A percentile compares a stretch with the other conserved stretches of the same genome.
Conservation (phyloP, 495 filamentous ascomycete species). For the Glutinoglossum americanum region DNA sequence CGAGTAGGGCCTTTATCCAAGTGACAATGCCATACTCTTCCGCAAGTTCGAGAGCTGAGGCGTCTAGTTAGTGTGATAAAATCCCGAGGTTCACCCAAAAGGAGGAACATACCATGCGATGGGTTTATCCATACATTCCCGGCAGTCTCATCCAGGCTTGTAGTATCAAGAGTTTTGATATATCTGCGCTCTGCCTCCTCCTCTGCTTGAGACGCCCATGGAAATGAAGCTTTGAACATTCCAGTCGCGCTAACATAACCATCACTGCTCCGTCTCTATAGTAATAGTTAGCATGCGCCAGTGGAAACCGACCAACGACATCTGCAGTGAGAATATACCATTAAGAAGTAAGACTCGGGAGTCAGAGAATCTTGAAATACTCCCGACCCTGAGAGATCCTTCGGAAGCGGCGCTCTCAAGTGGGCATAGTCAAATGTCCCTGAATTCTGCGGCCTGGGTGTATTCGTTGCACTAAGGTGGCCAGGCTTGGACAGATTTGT, state of each 20-base stretch:
- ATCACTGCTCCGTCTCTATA: conserved; percentile 70
- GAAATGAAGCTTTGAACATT: conserved; percentile 99
- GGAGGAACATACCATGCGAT: conserved; percentile 35
- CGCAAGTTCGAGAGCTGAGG: conserved; percentile 54
- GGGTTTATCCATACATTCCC: conserved; percentile 94
- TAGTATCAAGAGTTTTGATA: conserved; percentile 52
- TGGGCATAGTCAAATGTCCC: conserved; percentile 91
- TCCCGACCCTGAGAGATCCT: conserved; percentile 64
- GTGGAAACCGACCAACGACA: not conserved
- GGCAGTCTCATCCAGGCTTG: conserved; percentile 77
- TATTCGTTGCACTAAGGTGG: conserved; percentile 39
- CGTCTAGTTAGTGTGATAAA: not conserved
- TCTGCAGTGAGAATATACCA: conserved; percentile 33
- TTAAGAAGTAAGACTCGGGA: conserved; percentile 86
- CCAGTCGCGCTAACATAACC: conserved; percentile 89
- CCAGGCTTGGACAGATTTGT: conserved; percentile 64
- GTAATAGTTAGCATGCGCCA: not conserved
- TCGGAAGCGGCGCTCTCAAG: conserved; percentile 72
- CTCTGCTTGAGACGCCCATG: conserved; percentile 67
- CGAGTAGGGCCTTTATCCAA: conserved; percentile 80
- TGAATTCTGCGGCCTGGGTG: conserved; percentile 44
- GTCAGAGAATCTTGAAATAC: conserved; percentile 45
- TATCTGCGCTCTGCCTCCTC: conserved; percentile 74
- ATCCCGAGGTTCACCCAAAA: conserved; percentile 1
- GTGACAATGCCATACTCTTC: conserved; percentile 61